Base-by-base conservation (phyloP, 176 grass and related monocot species). In the Rhynchospora breviuscula region DNA sequence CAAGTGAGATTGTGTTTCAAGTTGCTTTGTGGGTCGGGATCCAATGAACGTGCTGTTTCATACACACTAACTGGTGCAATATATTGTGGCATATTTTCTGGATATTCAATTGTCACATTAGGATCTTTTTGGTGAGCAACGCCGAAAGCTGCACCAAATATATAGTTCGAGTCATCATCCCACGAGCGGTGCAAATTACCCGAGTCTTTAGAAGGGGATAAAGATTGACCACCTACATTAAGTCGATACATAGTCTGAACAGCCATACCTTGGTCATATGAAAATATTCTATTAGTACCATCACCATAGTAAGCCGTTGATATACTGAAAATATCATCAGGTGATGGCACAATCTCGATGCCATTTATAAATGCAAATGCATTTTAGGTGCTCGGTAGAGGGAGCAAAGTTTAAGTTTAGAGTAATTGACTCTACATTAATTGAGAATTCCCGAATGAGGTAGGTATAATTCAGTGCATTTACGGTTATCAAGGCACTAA, bases 1-100 rank as follows among this genome's bases (percentile, higher is more conserved):
- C 94, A 97, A 26, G 94, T 92, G 25, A 97, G 94, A 66, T 97
- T 97, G 79, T 91, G 89, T 40, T 92, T 90, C 69, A 94, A 74
- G 52, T 94, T 94, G 77, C 90, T 12, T 23, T 77, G 22, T 60
- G 88, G 10, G 40, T 78, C 52, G 23, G 77, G 77, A 17, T 91
- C 94, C 94, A 97, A 94, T 44, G 94, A 94, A 17, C 94, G 63
- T 61, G 94, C 94, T 17, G 94, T 83, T 9, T 6, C 46, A 5
- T 97, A 97, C 17, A 94, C 92, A 70, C 31, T 44, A 64, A 22
- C 22, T 3, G 94, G 94, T 1, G 94, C 94, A 2, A 77, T 89
- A 25, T 97, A 97, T 0, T 87, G 63, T 49, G 94, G 91, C 6
- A 83, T 65, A 7, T 0, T 48, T 35, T 8, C 0, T 0, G 85